phyloP scores from a whole-genome alignment of 352 stramenopile genomes.

The Phytophthora melonis region DNA sequence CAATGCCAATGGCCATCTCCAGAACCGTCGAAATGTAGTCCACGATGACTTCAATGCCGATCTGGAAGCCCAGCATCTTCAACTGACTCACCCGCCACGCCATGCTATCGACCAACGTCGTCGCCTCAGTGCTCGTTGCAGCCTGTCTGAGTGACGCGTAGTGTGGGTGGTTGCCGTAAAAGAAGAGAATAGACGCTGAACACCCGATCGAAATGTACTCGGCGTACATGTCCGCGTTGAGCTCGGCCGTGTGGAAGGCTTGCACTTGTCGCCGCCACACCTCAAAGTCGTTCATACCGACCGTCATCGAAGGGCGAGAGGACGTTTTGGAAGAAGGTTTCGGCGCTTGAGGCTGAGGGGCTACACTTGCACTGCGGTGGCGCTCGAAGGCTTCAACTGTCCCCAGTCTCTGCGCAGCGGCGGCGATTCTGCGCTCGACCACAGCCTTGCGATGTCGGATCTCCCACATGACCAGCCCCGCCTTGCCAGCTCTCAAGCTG shows the following conservation, averaged over 20 bases:
- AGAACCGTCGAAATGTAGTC: constrained; percentile 24
- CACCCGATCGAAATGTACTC: constrained; percentile 50
- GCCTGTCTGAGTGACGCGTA: constrained; percentile 20
- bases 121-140: neutral
- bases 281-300: constrained; percentile 7
- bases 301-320: neutral
- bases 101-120: neutral
- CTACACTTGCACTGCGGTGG: neutral
- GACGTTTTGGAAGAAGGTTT: constrained; percentile 2
- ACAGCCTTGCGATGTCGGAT: constrained; percentile 9
- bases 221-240: constrained; percentile 35
- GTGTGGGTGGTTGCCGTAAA: constrained; percentile 34
- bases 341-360: neutral
- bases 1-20: constrained; percentile 20
- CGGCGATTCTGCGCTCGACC: neutral
- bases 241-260: constrained; percentile 11
- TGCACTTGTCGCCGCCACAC: constrained; percentile 19
- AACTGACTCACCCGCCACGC: neutral
- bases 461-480: constrained; percentile 15
- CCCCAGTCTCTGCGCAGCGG: neutral
- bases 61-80: constrained; percentile 10
- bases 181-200: constrained; percentile 29
- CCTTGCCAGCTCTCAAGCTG: constrained; percentile 20
- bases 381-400: neutral
- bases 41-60: constrained; percentile 12